Base-by-base conservation (phyloP, 1,139 yeast genomes). In the Spathaspora sp. region DNA sequence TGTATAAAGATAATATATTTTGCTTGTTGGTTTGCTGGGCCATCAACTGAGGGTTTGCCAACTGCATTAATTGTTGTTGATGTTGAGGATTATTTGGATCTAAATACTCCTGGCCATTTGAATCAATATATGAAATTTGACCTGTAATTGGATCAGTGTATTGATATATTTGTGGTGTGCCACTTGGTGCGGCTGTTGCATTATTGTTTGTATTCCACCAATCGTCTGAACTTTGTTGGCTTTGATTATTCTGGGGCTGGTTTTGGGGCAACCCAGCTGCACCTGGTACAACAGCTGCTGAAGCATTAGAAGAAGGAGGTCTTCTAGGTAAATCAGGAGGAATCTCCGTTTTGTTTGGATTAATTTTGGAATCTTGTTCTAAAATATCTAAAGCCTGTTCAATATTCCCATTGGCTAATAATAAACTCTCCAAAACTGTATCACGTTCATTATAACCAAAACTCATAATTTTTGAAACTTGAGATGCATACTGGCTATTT, bases 121-220 rank as follows among this genome's bases (percentile, higher is more conserved):
- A 63, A 56, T 82, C 88, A 41, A 82, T 72, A 53, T 82, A 80
- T 40, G 78, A 78, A n/a, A 81, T 62, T 46, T 74, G 75, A 18
- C 87, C 87, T 0, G 86, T 81, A 11, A 72, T 61, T 6, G 86
- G 86, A 54, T 82, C 87, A 8, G 84, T 73, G 56, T 80, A 82
- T 56, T 82, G 87, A 54, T 77, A 82, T 38, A 79, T 74, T 47
- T 72, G 77, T 2, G 76, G 76, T 43, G 57, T 67, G 9, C 50
- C 55, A 15, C 53, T 54, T 44, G 46, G 17, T 44, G 34, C 44
- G 10, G 49, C 20, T 15, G 37, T 41, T 20, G 56, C 49, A 24
- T 61, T 58, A 11, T 61, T 29, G 18, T 18, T 43, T 13, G 26
- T 38, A 26, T 44, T 58, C 67, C 71, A 61, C 70, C 70, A 61